A percentile compares a stretch with the other conserved stretches of the same genome.
Evolutionary conservation across 2,329 filamentous ascomycete genomes (phyloP).

Genomic region (Fusarium papillatum): DNA sequence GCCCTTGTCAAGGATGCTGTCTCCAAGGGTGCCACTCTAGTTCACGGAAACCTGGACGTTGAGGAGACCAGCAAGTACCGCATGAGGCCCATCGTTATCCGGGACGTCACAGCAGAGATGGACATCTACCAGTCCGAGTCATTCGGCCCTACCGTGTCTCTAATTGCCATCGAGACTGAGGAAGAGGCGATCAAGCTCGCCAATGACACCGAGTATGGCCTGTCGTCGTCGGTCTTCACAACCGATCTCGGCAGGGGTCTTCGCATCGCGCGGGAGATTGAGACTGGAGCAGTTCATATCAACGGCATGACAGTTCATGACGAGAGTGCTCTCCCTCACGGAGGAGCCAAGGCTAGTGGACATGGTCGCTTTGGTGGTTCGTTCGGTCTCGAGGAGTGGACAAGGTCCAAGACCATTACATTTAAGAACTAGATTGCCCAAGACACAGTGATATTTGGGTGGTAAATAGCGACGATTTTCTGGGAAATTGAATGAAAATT

Average conservation of each 20-base stretch:
- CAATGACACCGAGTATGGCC: conserved; percentile 87
- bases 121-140: conserved; percentile 81
- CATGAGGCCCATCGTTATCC: conserved; percentile 77
- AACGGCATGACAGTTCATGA: conserved; percentile 77
- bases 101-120: conserved; percentile 74
- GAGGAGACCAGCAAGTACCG: conserved; percentile 50
- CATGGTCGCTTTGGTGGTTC: conserved; percentile 72
- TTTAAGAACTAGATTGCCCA: conserved; percentile 55
- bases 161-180: conserved; percentile 75
- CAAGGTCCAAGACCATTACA: conserved; percentile 74
- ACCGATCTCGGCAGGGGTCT: conserved; percentile 72
- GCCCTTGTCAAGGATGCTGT: conserved; percentile 76
- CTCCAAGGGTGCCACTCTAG: conserved; percentile 72
- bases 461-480: background rate
- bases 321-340: conserved; percentile 73
- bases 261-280: conserved; percentile 71
- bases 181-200: conserved; percentile 81
- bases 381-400: conserved; percentile 71
- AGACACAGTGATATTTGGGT: background rate
- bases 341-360: conserved; percentile 74
- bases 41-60: conserved; percentile 54
- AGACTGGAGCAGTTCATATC: conserved; percentile 78
- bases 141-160: conserved; percentile 81
- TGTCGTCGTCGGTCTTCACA: conserved; percentile 80
- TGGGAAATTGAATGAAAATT: background rate